Base-by-base conservation (phyloP, 352 stramenopile species). In the Globisporangium mamillatum region DNA sequence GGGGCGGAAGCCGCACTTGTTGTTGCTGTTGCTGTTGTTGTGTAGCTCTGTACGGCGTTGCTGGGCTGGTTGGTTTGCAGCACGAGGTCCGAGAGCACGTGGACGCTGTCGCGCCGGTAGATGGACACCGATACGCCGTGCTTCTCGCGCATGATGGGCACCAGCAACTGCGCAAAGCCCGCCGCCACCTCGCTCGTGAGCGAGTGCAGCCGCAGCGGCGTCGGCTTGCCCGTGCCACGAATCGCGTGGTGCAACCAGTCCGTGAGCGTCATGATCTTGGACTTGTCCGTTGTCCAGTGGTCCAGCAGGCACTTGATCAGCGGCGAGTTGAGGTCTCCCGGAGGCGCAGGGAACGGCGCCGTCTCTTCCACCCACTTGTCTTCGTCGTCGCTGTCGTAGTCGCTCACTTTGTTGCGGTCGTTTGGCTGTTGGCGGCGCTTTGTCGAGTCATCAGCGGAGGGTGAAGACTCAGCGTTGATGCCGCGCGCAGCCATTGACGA, bases 161-260 rank as follows among this genome's bases (percentile, higher is more conserved):
- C 80, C n/a, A 91, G 66, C 18, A 91, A 66, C 67, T 91, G 83
- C 10, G 78, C 75, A 59, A 91, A 91, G 20, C 81, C 83, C 1
- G 83, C 83, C 22, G 76, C 74, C 0, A 91, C 74, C 54, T 90
- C 81, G 44, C 78, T 88, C 27, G 69, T 77, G 52, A 91, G 70
- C 9, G 75, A 75, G 20, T 79, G 34, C 25, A 91, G 41, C 16
- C 79, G 79, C 58, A 91, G 54, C 12, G 76, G 73, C 8, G 70
- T 77, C 1, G 77, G 65, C 44, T 77, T 75, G 16, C 78, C 77
- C 4, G 75, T 86, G 44, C 78, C 80, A 61, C 81, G 78, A 44
- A 90, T 82, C 22, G 78, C 78, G 66, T 84, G 74, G 74, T 91
- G 83, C 53, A 91, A 59, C 81, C 81, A 91, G 64, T 88, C 81